Evolutionary conservation across 768 basidiomycete species (phyloP).

Genomic region (Tulasnella sp.): DNA sequence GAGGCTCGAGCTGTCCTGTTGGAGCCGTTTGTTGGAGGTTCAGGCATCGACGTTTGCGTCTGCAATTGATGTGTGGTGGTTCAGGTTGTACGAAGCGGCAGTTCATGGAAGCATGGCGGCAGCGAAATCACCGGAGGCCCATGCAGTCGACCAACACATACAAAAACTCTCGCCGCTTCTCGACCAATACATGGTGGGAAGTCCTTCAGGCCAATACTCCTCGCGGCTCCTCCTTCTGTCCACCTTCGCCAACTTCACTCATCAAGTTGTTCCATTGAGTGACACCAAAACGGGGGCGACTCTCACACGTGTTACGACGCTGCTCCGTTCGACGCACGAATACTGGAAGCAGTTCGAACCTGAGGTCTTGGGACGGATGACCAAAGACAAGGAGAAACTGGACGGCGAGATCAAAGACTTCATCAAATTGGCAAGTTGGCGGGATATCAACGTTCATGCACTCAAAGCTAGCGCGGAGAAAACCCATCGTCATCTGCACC

Average conservation of each 20-base stretch:
- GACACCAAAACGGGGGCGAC: constrained; percentile 36
- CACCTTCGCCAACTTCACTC: constrained; percentile 59
- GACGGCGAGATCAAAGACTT: constrained; percentile 81
- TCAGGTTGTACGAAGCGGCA: constrained; percentile 77
- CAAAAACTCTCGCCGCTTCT: constrained; percentile 68
- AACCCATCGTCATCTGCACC: constrained; percentile 89
- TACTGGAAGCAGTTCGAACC: constrained; percentile 63
- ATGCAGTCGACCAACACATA: constrained; percentile 52
- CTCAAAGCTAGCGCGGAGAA: constrained; percentile 85
- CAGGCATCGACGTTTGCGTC: constrained; percentile 52
- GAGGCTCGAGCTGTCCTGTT: constrained; percentile 80
- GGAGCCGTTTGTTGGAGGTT: constrained; percentile 73
- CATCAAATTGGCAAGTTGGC: constrained; percentile 97
- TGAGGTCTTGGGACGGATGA: constrained; percentile 49
- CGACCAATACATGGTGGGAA: constrained; percentile 68
- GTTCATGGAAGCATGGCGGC: constrained; percentile 56
- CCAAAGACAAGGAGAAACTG: constrained; percentile 53
- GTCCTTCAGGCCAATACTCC: constrained; percentile 80
- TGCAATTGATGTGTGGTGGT: constrained; percentile 65
- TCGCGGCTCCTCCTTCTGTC: constrained; percentile 62
- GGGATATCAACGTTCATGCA: constrained; percentile 91
- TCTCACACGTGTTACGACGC: constrained; percentile 50
- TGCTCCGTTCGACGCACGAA: constrained; percentile 58
- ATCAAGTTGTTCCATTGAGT: constrained; percentile 41
- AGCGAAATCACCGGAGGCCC: constrained; percentile 38